phyloP scores from a whole-genome alignment of 2,329 filamentous ascomycete species.

The Paradendryphiella salina region DNA sequence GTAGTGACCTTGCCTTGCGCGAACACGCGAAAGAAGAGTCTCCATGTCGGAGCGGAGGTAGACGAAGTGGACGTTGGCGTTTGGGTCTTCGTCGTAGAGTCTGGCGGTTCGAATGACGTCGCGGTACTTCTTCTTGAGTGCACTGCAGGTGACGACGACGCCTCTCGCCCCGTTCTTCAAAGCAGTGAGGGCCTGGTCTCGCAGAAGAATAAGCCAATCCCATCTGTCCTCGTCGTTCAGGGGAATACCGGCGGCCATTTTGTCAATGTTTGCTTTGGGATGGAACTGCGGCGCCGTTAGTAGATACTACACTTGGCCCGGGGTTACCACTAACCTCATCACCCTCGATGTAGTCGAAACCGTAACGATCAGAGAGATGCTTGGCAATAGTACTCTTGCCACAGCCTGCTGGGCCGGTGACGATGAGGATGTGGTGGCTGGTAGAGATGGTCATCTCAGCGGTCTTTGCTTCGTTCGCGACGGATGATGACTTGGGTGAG shows the following conservation, averaged over 20 bases:
- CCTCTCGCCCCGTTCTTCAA: conserved; percentile 50
- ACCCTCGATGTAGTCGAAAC: conserved; percentile 55
- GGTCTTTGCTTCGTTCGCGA: conserved; percentile 19
- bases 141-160: conserved; percentile 95
- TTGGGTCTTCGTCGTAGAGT: conserved; percentile 52
- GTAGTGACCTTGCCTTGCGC: conserved; percentile 78
- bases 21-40: conserved; percentile 74
- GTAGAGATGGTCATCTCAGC: conserved; percentile 36
- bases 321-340: conserved; percentile 49
- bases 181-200: conserved; percentile 50
- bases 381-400: conserved; percentile 59
- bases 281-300: conserved; percentile 49
- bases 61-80: conserved; percentile 75
- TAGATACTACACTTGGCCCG: not conserved
- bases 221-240: conserved; percentile 92
- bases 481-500: conserved; percentile 27
- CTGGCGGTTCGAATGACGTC: conserved; percentile 63
- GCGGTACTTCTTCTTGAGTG: conserved; percentile 94
- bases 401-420: conserved; percentile 58
- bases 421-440: conserved; percentile 56
- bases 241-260: conserved; percentile 83
- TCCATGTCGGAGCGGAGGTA: conserved; percentile 81
- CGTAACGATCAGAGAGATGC: conserved; percentile 49
- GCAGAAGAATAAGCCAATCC: conserved; percentile 78
- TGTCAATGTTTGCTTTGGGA: conserved; percentile 63